Base-by-base conservation (phyloP, 441 rosid genomes). In the Euphorbia schlechtendalii region DNA sequence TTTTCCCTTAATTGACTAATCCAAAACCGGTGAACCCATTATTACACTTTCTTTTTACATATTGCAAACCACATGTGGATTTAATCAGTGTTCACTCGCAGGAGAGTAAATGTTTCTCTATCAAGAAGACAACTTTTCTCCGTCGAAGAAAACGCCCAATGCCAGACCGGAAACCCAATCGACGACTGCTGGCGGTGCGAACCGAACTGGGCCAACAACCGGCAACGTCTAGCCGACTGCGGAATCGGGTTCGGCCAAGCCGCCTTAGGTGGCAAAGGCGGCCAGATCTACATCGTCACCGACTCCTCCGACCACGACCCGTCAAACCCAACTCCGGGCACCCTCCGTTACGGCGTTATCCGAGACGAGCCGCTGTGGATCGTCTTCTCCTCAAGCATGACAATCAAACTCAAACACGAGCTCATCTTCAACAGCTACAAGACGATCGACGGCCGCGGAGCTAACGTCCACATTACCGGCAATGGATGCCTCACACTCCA, bases 131-230 rank as follows among this genome's bases (percentile, higher is more conserved):
- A 72, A 53, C 73, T 84, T 30, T 69, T 79, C 1, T 71, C 81
- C 43, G 45, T 73, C 25, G 67, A 66, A 21, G 70, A 71, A 56
- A 75, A 72, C 32, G 81, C 18, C 71, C 86, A 59, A 66, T 90
- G 98, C 74, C 79, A 69, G 36, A 86, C 89, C 60, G 95, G 97
- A 52, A 93, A 93, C 81, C 98, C 97, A 40, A 82, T 90, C 67
- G 98, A 93, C 71, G 98, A 93, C 74, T 93, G 98, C 82, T 93
- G 98, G 98, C 77, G 75, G 22, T 90, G 98, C 75, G 83, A 81
- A 70, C 78, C 82, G 1, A 68, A 82, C 73, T 90, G 98, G 98
- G 72, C 81, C 1, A 48, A 73, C 66, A 78, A 90, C 85, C 95
- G 97, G 14, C 97, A 88, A 57, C 82, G 75, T 21, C 74, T 93